phyloP scores from a whole-genome alignment of 805 yeast species.

The Danielozyma ontarioensis region DNA sequence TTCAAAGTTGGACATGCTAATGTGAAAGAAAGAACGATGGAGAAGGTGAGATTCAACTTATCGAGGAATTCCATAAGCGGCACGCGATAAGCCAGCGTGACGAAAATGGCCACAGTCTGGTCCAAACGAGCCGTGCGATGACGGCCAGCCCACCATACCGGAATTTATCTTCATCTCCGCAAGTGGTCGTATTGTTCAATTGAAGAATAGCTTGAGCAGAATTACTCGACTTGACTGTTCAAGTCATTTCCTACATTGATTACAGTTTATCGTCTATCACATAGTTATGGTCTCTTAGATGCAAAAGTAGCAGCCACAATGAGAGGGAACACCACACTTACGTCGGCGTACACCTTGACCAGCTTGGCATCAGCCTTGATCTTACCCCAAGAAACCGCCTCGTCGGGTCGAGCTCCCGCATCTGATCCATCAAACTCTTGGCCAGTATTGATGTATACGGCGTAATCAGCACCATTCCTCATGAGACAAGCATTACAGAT shows the following conservation, averaged over 20 bases:
- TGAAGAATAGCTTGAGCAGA: no score
- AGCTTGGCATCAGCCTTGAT: conserved; percentile 90
- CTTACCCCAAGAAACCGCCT: conserved; percentile 98
- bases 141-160: no score
- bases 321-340: conserved; percentile 88
- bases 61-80: no score
- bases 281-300: conserved; percentile 25
- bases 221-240: no score
- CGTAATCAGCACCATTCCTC: conserved; percentile 99
- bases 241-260: no score
- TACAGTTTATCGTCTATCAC: no score
- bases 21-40: no score
- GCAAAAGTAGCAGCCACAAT: conserved; percentile 98
- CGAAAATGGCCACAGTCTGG: background rate
- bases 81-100: background rate
- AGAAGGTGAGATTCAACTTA: no score
- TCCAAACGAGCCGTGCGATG: no score
- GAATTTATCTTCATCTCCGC: no score
- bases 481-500: conserved; percentile 96
- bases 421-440: conserved; percentile 99
- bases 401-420: conserved; percentile 99
- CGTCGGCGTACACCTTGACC: conserved; percentile 94
- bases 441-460: conserved; percentile 95
- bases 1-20: background rate
- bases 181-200: no score